phyloP scores from a whole-genome alignment of 371 early-diverging fungal species.

The Mortierella sp. region DNA sequence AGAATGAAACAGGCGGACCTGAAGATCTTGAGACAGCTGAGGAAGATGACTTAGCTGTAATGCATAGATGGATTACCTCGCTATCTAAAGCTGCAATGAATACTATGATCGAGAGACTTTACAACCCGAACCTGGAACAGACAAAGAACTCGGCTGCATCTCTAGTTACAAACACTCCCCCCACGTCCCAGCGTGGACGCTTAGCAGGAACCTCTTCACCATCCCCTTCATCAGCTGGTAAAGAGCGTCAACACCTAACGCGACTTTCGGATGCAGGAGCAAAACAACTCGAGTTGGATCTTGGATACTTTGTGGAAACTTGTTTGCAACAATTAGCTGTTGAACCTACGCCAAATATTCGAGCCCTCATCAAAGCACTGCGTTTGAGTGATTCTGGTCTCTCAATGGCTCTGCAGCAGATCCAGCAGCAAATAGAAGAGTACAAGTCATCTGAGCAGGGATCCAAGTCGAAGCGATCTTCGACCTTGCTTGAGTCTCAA shows the following conservation, averaged over 20 bases:
- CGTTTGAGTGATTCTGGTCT: slow-evolving; percentile 38
- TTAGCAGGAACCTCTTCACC: slow-evolving; percentile 9
- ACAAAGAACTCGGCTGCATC: background rate
- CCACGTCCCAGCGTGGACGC: slow-evolving; percentile 6
- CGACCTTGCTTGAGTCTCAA: background rate
- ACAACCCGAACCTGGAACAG: slow-evolving; percentile 33
- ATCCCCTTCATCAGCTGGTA: slow-evolving; percentile 7
- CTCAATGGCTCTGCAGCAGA: slow-evolving; percentile 38
- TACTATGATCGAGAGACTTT: slow-evolving; percentile 52
- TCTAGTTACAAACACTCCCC: slow-evolving; percentile 12
- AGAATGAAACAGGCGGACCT: background rate
- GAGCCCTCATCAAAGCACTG: slow-evolving; percentile 36
- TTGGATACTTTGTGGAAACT: slow-evolving; percentile 35
- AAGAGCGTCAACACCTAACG: slow-evolving; percentile 29
- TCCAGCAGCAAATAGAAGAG: slow-evolving; percentile 28
- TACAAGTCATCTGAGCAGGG: background rate
- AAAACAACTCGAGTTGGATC: slow-evolving; percentile 48
- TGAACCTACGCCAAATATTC: slow-evolving; percentile 48
- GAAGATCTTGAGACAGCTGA: slow-evolving; percentile 18
- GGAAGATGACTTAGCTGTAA: slow-evolving; percentile 59
- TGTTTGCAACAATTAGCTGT: slow-evolving; percentile 31
- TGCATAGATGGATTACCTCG: slow-evolving; percentile 78
- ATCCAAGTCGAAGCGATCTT: background rate
- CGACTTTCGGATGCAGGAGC: slow-evolving; percentile 45
- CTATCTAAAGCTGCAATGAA: slow-evolving; percentile 71